phyloP scores from a whole-genome alignment of 1,284 basidiomycete species.

The Amylostereum chailletii region DNA sequence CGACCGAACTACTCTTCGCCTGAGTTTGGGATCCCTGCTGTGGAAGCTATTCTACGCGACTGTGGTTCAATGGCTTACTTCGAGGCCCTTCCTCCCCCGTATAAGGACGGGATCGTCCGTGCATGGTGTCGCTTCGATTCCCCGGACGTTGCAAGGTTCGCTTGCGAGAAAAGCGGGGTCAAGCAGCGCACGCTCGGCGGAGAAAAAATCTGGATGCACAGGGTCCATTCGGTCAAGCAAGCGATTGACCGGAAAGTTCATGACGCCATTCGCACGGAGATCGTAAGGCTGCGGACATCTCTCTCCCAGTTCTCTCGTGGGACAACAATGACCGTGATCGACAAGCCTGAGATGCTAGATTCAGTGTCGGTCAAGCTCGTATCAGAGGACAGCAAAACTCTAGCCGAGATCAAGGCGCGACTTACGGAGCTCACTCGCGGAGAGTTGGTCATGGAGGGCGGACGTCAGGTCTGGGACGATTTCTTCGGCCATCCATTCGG shows the following conservation, averaged over 20 bases:
- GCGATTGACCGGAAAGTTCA: constrained; percentile 28
- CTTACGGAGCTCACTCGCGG: constrained; percentile 54
- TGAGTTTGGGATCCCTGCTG: constrained; percentile 26
- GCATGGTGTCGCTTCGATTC: constrained; percentile 47
- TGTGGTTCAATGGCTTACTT: constrained; percentile 34
- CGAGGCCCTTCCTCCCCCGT: constrained; percentile 41
- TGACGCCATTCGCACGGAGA: constrained; percentile 14
- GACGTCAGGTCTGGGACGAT: constrained; percentile 50
- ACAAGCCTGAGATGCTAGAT: constrained; percentile 7
- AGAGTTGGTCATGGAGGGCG: constrained; percentile 41
- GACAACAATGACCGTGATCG: constrained; percentile 16
- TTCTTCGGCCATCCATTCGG: constrained; percentile 43
- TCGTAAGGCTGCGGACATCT: constrained; percentile 17
- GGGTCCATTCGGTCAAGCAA: constrained; percentile 40
- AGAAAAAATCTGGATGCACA: constrained; percentile 36
- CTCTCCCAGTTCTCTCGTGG: constrained; percentile 11
- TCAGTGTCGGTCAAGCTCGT: constrained; percentile 33
- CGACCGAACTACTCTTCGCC: constrained; percentile 38
- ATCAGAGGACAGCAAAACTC: constrained; percentile 33
- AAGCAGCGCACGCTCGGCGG: constrained; percentile 33
- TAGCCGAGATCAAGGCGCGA: constrained; percentile 45
- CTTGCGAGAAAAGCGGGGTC: constrained; percentile 36
- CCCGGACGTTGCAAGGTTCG: constrained; percentile 36
- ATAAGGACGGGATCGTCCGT: constrained; percentile 34
- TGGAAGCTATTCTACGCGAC: constrained; percentile 31